These are phyloP conservation scores for Penicillium palitans DNA, from an alignment of 2,329 filamentous ascomycete species.

Conservation along the genomic window DNA sequence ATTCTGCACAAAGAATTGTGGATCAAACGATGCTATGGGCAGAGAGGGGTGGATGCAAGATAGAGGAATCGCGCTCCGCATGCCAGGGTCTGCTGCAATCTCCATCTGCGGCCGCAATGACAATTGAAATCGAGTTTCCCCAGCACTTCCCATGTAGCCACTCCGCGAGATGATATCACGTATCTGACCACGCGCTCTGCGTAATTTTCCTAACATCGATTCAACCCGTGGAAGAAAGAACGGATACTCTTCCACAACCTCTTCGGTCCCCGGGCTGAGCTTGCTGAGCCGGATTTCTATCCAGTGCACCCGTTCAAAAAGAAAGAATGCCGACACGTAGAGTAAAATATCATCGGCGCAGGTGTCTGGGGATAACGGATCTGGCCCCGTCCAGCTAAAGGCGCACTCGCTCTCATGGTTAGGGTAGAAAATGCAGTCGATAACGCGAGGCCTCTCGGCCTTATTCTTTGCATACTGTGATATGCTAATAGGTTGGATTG, in stretches of 20 bases:
- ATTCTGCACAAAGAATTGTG: neutral
- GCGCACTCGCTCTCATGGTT: neutral
- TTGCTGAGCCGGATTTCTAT: neutral
- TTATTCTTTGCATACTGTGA: no score
- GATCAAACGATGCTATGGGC: neutral
- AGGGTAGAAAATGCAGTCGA: neutral
- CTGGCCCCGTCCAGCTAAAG: neutral
- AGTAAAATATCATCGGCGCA: conserved; percentile 1
- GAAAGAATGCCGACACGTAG: neutral
- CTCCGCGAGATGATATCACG: neutral
- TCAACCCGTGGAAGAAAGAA: conserved; percentile 3
- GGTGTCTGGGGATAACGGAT: neutral
- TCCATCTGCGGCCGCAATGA: neutral
- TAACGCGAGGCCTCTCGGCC: neutral
- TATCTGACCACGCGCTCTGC: neutral
- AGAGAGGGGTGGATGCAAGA: neutral
- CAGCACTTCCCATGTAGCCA: neutral
- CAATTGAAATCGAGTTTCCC: neutral
- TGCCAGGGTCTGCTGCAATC: neutral
- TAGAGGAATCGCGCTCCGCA: neutral
- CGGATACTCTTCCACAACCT: neutral
- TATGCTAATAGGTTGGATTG: neutral
- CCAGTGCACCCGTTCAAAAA: no score
- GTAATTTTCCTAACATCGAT: neutral
- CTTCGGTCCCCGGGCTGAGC: neutral